Evolutionary conservation across 345 rosid species (phyloP).

Genomic region (Punica granatum): DNA sequence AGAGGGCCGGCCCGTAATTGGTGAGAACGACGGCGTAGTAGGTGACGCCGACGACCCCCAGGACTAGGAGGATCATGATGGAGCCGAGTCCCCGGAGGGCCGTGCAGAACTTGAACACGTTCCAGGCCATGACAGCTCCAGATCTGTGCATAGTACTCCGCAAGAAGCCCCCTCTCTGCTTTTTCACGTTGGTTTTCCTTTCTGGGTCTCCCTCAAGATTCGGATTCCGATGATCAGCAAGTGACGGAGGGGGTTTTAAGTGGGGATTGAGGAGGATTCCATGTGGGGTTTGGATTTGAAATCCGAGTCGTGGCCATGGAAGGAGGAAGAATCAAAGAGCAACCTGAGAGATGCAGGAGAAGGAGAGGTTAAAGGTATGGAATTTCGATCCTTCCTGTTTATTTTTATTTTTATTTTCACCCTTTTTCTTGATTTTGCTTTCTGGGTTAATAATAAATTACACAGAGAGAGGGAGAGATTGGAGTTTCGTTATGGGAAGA

Average conservation of each 20-base stretch:
- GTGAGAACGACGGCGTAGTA: slow-evolving; percentile 88
- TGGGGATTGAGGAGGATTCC: background rate
- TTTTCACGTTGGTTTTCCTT: background rate
- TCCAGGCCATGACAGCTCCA: slow-evolving; percentile 97
- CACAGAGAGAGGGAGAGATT: background rate
- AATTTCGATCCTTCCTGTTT: too few species aligned
- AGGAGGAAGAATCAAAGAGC: background rate
- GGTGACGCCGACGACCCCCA: slow-evolving; percentile 88
- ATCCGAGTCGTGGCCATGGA: background rate
- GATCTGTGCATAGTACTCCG: slow-evolving; percentile 79
- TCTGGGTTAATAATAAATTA: background rate
- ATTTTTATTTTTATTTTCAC: background rate
- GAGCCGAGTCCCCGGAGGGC: slow-evolving; percentile 93
- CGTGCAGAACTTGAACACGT: slow-evolving; percentile 94
- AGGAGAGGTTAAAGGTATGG: background rate
- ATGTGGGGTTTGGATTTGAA: background rate
- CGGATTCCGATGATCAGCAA: background rate
- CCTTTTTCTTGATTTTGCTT: background rate
- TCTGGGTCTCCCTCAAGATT: background rate
- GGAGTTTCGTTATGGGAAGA: background rate
- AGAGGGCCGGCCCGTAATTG: slow-evolving; percentile 74
- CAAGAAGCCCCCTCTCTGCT: background rate
- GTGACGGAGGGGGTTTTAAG: background rate
- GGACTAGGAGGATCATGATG: slow-evolving; percentile 91
- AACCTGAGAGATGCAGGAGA: background rate